Base-by-base conservation (phyloP, 2,329 filamentous ascomycete genomes). In the Curvularia sp. region DNA sequence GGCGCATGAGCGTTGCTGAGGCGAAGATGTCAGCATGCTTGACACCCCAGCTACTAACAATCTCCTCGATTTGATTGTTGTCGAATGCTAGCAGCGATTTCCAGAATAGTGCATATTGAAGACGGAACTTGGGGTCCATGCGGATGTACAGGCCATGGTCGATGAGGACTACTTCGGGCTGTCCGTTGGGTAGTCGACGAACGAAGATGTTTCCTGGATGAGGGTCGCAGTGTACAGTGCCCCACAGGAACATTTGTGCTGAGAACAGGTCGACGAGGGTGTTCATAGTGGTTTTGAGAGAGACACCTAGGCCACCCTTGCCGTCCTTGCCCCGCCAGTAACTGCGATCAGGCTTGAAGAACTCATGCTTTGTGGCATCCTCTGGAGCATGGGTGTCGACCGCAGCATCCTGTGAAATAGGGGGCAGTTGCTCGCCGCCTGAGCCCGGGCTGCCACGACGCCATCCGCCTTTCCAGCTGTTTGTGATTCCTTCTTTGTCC, bases 231-330 rank as follows among this genome's bases (percentile, higher is more conserved):
- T 99, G 94, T 0, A 98, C 91, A 43, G 91, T 86, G 12, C 95
- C 95, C 91, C 92, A 98, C 64, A 96, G 89, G 82, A 97, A 99
- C 85, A 98, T 98, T 74, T 98, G 94, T 2, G 92, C 93, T n/a
- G 89, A 91, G 81, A 98, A 99, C 33, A 98, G 85, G 75, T 97
- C 94, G 49, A 97, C 87, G 88, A 98, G 97, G 31, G 92, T 97
- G 5, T 89, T 90, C 95, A 98, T 98, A 58, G 97, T 92, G 58
- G 94, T 89, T 71, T 90, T 91, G 30, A 92, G 82, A 7, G 87
- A 88, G 3, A 99, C 81, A 0, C 95, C 95, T 0, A 98, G 86
- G 0, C 95, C 95, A 49, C 93, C 94, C 60, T 86, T 88, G 26
- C 87, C 85, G 49, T 86, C 84, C 6, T 78, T 80, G 4, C 94